Base-by-base conservation (phyloP, 331 rosid genomes). In the Dryas integrifolia region DNA sequence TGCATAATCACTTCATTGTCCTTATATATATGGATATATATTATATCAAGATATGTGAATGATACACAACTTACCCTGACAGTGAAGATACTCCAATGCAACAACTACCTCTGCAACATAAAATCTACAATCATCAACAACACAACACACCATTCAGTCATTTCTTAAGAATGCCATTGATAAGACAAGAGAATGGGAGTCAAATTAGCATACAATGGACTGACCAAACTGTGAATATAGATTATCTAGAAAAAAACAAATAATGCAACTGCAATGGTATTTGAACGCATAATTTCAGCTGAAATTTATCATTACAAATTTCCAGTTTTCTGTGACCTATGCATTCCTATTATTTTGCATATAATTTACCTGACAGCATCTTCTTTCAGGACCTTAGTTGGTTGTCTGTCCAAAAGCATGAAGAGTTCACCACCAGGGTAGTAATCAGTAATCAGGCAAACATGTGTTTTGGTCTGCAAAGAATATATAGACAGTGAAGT, bases 51-150 rank as follows among this genome's bases (percentile, higher is more conserved):
- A 65, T 26, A 26, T 26, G 30, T 26, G 30, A 59, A 49, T 48
- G 40, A 72, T 48, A 63, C 45, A 67, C 53, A 57, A 82, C 68
- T 76, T 70, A 94, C 98, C 98, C 80, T 84, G 96, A 82, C 97
- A 94, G 76, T 94, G 98, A 75, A 94, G 98, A 79, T 94, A 94
- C 88, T 94, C 98, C 88, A 94, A 78, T 55, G 96, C 98, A 72
- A 91, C 68, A 62, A 91, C 72, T 62, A 94, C 96, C 83, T 94
- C 98, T 65, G 89, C 89, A 63, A 92, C 92, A 77, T 88, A 94
- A 84, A 94, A 94, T 85, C 98, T 94, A 69, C 74, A 57, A 67
- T 70, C 77, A 76, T 41, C 56, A 65, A 57, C 68, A 72, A 38
- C 67, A 72, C 5, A 75, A 66, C 9, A 55, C 26, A 55, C 9